Evolutionary conservation across 192 early-diverging fungal species (phyloP), one percentile per base, ranked within the genome.

Genomic region (Entrophospora sp.): DNA sequence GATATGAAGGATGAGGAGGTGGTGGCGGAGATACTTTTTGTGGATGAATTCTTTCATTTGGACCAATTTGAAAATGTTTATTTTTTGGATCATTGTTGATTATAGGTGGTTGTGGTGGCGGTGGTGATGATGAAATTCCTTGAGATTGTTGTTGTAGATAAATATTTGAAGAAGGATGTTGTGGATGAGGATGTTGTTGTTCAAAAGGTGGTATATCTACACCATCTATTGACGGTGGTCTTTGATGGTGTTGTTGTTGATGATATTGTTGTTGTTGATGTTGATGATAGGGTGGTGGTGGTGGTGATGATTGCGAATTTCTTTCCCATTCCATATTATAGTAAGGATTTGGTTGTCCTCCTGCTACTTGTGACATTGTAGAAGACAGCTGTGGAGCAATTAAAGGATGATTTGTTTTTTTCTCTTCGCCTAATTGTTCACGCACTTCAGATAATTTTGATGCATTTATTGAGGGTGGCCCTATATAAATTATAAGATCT

Each of bases 281-380:
- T 13, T 2, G 20, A 18, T 22, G 43, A 35, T 44, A n/a, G n/a
- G n/a, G n/a, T n/a, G n/a, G n/a, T n/a, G n/a, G n/a, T n/a, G n/a
- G n/a, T n/a, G n/a, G n/a, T n/a, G n/a, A n/a, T n/a, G n/a, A n/a
- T n/a, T n/a, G n/a, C n/a, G n/a, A n/a, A n/a, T n/a, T 48, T n/a
- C 45, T 9, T n/a, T 48, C 44, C 61, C 61, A 63, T 14, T 63
- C 61, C 44, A 48, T 63, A 12, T 31, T 0, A 34, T 63, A 2
- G 5, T 14, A 20, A 5, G 20, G 7, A 1, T n/a, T n/a, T n/a
- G n/a, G n/a, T n/a, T n/a, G n/a, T n/a, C n/a, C n/a, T n/a, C 2
- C 24, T 8, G 1, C 35, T 61, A 58, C n/a, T 58, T 14, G 4
- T 16, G 6, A 35, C 5, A 56, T 51, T 51, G 3, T 24, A 28